Percentiles rank a stretch among this genome's conserved stretches.
Conservation (phyloP, 2,329 filamentous ascomycete genomes). For the Amauroascus verrucosus region DNA sequence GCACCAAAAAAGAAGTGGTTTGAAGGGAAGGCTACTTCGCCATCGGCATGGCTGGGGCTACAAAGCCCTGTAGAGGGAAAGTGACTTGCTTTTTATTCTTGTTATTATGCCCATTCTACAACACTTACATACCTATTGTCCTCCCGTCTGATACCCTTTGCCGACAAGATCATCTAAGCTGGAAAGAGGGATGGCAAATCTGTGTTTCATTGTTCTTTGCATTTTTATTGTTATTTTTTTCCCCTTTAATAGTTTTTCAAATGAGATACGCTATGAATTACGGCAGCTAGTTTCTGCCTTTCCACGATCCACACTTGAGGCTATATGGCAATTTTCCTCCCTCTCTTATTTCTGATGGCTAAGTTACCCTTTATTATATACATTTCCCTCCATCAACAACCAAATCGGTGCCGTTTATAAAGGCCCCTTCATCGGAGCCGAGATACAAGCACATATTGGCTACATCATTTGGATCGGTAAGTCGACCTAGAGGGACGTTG, state of each 20-base stretch:
- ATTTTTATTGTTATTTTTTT: not conserved
- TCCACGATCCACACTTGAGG: not conserved
- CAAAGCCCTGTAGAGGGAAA: not conserved
- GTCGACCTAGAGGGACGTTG: slow-evolving; percentile 36
- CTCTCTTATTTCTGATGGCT: not conserved
- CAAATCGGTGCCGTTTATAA: slow-evolving; percentile 63
- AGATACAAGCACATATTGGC: slow-evolving; percentile 61
- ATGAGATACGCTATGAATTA: slow-evolving; percentile 1
- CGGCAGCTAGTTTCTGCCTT: not conserved
- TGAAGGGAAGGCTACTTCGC: not conserved
- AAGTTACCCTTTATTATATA: slow-evolving; percentile 19
- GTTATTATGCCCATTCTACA: not conserved
- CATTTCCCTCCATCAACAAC: slow-evolving; percentile 51
- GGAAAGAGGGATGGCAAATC: not conserved
- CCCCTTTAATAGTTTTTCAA: too few relatives aligned
- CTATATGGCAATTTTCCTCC: not conserved
- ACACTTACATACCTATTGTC: not conserved
- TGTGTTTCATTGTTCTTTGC: not conserved
- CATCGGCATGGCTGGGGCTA: not conserved
- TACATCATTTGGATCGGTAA: slow-evolving; percentile 48
- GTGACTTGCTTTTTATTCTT: not conserved
- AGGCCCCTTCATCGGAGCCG: slow-evolving; percentile 59
- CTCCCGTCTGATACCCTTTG: slow-evolving; percentile 1
- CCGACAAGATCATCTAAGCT: not conserved
- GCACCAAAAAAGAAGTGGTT: not conserved